phyloP scores from a whole-genome alignment of 257 asterid species.

The Jaltomata sinuosa region DNA sequence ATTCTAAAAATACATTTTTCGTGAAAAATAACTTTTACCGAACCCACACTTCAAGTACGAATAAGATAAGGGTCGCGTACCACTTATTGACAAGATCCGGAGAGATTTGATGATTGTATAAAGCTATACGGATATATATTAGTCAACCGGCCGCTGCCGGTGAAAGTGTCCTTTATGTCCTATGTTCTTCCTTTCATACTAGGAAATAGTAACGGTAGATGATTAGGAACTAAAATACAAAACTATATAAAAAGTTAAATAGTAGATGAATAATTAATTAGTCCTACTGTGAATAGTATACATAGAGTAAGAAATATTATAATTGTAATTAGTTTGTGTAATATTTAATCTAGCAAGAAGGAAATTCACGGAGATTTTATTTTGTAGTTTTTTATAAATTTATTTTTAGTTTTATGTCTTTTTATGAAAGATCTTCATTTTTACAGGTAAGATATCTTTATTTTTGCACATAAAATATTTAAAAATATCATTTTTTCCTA shows the following conservation, averaged over 20 bases:
- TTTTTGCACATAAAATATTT: no score
- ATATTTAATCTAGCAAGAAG: not conserved
- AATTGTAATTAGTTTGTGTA: not conserved
- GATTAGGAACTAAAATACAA: not conserved
- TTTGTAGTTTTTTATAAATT: no score
- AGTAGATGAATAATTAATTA: not conserved
- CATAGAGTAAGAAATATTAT: not conserved
- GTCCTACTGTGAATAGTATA: no score
- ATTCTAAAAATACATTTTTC: no score
- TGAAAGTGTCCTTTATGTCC: not conserved
- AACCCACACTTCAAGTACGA: not conserved
- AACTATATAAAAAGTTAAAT: not conserved
- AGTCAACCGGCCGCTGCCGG: conserved; percentile 1
- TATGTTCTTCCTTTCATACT: not conserved
- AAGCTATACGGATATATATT: not conserved
- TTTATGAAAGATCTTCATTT: no score
- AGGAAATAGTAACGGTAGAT: not conserved
- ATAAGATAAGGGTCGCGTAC: not conserved
- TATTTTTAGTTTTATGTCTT: no score
- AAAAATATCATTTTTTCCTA: not conserved
- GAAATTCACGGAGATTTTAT: not conserved
- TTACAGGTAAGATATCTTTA: no score
- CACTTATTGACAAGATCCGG: not conserved
- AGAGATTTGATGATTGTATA: not conserved
- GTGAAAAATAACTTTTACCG: not conserved